Conservation (phyloP, 2,329 filamentous ascomycete species). For the Hymenoscyphus salicellus region DNA sequence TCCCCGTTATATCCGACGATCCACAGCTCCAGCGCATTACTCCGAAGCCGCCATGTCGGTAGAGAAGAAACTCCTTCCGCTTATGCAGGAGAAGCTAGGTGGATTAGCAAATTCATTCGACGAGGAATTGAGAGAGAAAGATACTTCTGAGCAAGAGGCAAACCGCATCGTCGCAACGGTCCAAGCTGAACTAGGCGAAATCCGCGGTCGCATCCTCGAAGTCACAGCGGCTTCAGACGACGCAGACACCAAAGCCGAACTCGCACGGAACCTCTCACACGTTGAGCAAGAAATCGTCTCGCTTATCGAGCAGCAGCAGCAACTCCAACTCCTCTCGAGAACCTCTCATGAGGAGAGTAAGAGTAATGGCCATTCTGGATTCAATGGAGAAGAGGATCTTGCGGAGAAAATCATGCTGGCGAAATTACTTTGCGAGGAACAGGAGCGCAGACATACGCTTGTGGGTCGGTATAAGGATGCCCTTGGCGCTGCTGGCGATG, state of each 20-base stretch:
- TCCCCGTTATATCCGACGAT: conserved; percentile 7
- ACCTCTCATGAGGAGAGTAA: conserved; percentile 47
- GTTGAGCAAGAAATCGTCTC: conserved; percentile 27
- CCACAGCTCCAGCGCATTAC: conserved; percentile 39
- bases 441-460: conserved; percentile 48
- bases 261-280: conserved; percentile 24
- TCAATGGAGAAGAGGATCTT: conserved; percentile 44
- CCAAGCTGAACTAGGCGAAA: conserved; percentile 61
- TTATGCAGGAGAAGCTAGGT: conserved; percentile 70
- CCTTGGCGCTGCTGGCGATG: conserved; percentile 61
- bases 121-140: conserved; percentile 71
- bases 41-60: conserved; percentile 67
- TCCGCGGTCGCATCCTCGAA: conserved; percentile 59
- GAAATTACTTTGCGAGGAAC: conserved; percentile 55
- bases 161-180: conserved; percentile 64
- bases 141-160: conserved; percentile 65
- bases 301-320: conserved; percentile 47
- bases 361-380: conserved; percentile 44
- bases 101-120: conserved; percentile 70
- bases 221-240: conserved; percentile 38
- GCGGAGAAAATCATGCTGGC: conserved; percentile 58
- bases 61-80: conserved; percentile 64
- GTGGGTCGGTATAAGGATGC: conserved; percentile 68
- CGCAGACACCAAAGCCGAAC: conserved; percentile 19
- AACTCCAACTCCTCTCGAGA: conserved; percentile 38